phyloP scores from a whole-genome alignment of 2,329 filamentous ascomycete species.

The Fusarium udum region DNA sequence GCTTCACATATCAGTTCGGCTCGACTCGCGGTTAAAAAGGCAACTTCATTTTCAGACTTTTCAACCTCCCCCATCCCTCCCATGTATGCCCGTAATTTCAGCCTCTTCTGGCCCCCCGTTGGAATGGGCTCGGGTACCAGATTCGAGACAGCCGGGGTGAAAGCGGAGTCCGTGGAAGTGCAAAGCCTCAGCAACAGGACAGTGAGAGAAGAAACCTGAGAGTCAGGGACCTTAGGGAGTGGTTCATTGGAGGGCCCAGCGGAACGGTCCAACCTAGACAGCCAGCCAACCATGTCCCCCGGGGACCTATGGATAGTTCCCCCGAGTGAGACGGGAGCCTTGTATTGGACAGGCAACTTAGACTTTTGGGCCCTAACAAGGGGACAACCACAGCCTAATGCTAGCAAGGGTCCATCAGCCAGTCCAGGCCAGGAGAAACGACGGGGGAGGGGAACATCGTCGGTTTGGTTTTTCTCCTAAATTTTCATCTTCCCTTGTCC shows the following conservation, averaged over 20 bases:
- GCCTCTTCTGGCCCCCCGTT: slow-evolving; percentile 24
- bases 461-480: slow-evolving; percentile 7
- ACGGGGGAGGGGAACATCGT: slow-evolving; percentile 25
- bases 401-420: slow-evolving; percentile 11
- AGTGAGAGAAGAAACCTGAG: neutral
- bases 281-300: slow-evolving; percentile 32
- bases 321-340: slow-evolving; percentile 33
- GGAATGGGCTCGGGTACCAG: slow-evolving; percentile 38
- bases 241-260: slow-evolving; percentile 34
- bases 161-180: slow-evolving; percentile 14
- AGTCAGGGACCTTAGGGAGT: slow-evolving; percentile 15
- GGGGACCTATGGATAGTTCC: slow-evolving; percentile 34
- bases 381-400: slow-evolving; percentile 7
- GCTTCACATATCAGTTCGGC: neutral
- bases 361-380: slow-evolving; percentile 25
- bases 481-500: slow-evolving; percentile 7
- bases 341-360: slow-evolving; percentile 32
- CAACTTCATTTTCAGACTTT: neutral
- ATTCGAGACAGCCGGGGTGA: slow-evolving; percentile 33
- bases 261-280: slow-evolving; percentile 43
- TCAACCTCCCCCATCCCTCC: slow-evolving; percentile 11
- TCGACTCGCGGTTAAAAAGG: slow-evolving; percentile 14
- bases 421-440: neutral
- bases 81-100: slow-evolving; percentile 14
- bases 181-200: neutral